phyloP scores from a whole-genome alignment of 2,329 filamentous ascomycete genomes.

The Aspergillus candidus region DNA sequence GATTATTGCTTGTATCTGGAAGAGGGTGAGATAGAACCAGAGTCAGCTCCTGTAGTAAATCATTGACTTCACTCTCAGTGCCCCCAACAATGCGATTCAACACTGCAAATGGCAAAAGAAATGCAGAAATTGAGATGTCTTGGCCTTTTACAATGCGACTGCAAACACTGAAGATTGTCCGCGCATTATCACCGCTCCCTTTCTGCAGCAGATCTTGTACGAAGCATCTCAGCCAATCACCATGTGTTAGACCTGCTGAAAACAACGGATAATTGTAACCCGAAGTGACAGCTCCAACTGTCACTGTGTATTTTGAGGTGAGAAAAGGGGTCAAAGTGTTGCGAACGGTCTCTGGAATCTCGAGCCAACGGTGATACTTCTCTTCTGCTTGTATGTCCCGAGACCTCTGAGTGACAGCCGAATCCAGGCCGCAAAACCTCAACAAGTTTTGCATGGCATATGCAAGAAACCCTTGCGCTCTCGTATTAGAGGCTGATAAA shows the following conservation, averaged over 20 bases:
- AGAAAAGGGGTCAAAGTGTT: slow-evolving; percentile 85
- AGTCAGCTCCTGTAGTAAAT: slow-evolving; percentile 67
- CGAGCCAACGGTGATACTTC: slow-evolving; percentile 68
- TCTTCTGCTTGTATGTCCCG: slow-evolving; percentile 52
- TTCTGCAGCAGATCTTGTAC: slow-evolving; percentile 76
- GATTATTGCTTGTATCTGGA: slow-evolving; percentile 48
- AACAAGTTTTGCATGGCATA: slow-evolving; percentile 93
- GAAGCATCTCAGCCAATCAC: slow-evolving; percentile 73
- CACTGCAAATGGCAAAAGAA: slow-evolving; percentile 80
- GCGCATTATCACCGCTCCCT: slow-evolving; percentile 66
- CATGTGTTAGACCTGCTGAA: slow-evolving; percentile 60
- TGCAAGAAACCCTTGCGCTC: slow-evolving; percentile 82
- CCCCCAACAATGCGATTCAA: slow-evolving; percentile 77
- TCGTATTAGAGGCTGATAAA: slow-evolving; percentile 79
- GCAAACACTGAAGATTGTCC: slow-evolving; percentile 73
- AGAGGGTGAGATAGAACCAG: slow-evolving; percentile 63
- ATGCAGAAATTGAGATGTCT: slow-evolving; percentile 78
- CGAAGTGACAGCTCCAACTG: slow-evolving; percentile 50
- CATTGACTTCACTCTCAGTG: slow-evolving; percentile 55
- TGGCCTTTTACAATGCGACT: slow-evolving; percentile 77
- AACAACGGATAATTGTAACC: slow-evolving; percentile 73
- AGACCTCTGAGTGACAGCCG: slow-evolving; percentile 47
- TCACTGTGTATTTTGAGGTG: slow-evolving; percentile 73
- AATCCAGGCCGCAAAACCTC: slow-evolving; percentile 66
- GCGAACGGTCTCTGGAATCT: slow-evolving; percentile 68